Percentiles rank a stretch among this genome's conserved stretches.
phyloP scores from a whole-genome alignment of 23 red algal genomes.

The Agarophyton chilense region DNA sequence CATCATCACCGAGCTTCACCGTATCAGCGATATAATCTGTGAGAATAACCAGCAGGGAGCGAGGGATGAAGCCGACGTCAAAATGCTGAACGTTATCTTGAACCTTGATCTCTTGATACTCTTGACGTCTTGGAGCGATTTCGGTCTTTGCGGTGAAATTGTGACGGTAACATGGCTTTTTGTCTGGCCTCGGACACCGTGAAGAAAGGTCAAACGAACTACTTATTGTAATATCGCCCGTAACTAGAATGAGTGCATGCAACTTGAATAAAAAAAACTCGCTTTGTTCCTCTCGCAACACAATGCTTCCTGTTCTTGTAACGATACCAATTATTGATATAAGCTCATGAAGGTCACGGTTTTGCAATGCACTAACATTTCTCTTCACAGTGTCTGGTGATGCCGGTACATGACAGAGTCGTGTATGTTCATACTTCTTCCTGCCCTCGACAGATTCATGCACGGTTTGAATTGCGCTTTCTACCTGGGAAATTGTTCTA shows the following conservation, averaged over 20 bases:
- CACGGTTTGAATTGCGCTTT: conserved; percentile 55
- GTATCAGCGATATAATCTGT: conserved; percentile 91
- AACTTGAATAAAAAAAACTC: conserved; percentile 78
- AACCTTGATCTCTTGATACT: conserved; percentile 93
- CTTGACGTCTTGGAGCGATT: conserved; percentile 49
- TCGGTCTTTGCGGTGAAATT: conserved; percentile 53
- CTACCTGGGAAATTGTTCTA: conserved; percentile 52
- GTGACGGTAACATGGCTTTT: conserved; percentile 54
- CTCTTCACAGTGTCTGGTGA: conserved; percentile 49
- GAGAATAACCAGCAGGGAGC: conserved; percentile 86
- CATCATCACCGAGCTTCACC: conserved; percentile 95
- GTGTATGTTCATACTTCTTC: conserved; percentile 76
- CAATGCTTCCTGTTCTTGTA: conserved; percentile 79
- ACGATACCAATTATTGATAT: conserved; percentile 84
- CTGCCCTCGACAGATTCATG: conserved; percentile 40
- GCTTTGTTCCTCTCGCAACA: conserved; percentile 78
- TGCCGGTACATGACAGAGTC: conserved; percentile 71
- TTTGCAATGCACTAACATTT: conserved; percentile 72
- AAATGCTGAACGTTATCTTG: conserved; percentile 91
- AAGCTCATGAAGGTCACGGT: conserved; percentile 74
- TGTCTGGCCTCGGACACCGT: conserved; percentile 63
- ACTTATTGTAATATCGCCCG: conserved; percentile 61
- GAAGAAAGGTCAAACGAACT: conserved; percentile 75
- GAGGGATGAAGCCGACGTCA: conserved; percentile 87
- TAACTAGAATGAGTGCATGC: conserved; percentile 74